Evolutionary conservation across 2,329 filamentous ascomycete species (phyloP), one percentile per base, ranked within the genome.

Genomic region (Phialophora expanda): DNA sequence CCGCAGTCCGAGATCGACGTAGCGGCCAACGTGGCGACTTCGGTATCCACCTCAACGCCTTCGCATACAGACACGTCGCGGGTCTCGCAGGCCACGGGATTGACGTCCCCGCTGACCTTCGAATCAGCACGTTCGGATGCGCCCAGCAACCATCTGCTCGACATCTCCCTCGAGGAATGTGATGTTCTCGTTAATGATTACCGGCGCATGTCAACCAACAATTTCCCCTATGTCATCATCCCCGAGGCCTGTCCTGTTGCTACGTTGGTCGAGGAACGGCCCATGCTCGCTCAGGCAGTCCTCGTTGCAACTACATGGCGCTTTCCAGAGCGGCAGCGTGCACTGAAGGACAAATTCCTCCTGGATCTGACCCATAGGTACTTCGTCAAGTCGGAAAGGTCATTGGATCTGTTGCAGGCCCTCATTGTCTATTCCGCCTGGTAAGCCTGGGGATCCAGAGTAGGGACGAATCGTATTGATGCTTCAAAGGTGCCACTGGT

Each of bases 341-440:
- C 58, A 1, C 32, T 67, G 30, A 46, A 54, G 38, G 57, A 55
- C 32, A 62, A 56, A 30, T 67, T 62, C 62, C 53, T 67, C 24
- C 53, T 32, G 32, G 62, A 65, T 5, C 41, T 67, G 2, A 46
- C 34, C 14, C 61, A 67, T 3, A 48, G 59, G n/a, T 67, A 64
- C 32, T 62, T 64, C 9, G 41, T 62, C 51, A 44, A 50, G 54
- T 67, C 62, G 17, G 65, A 67, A n/a, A 46, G 54, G 7, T 67
- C 65, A 8, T 32, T 67, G 62, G 65, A 67, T 41, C 55, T 67
- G 30, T 41, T 67, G n/a, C 65, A 67, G 28, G 54, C 53, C 24
- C 30, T 67, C 24, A 59, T 67, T 59, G 65, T 67, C 28, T 65
- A 67, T n/a, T 67, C 62, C 34, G 65, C 57, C 12, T 67, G 65